Evolutionary conservation across 768 basidiomycete species (phyloP).

Genomic region (Filobasidium wieringae): DNA sequence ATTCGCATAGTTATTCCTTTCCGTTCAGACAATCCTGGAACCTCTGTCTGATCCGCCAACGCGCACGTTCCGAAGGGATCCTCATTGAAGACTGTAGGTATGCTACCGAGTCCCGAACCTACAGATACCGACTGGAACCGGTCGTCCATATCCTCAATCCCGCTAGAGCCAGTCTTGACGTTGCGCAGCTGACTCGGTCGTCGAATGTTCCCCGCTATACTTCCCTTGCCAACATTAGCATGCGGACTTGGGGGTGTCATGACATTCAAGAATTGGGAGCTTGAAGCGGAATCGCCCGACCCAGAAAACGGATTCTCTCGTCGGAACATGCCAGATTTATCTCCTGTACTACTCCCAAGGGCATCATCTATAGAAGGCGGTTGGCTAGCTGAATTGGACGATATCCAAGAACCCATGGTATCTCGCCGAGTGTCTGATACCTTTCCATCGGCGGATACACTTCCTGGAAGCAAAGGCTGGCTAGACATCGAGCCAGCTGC

Average conservation of each 20-base stretch:
- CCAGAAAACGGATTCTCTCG: slow-evolving; percentile 10
- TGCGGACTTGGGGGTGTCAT: slow-evolving; percentile 6
- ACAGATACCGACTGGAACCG: slow-evolving; percentile 20
- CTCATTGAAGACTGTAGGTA: slow-evolving; percentile 25
- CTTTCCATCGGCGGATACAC: neutral
- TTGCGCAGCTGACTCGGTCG: slow-evolving; percentile 37
- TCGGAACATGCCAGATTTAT: neutral
- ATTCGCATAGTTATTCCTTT: neutral
- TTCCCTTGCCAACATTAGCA: slow-evolving; percentile 19
- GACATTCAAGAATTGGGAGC: neutral
- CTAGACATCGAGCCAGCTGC: neutral
- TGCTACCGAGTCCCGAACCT: neutral
- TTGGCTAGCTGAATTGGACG: neutral
- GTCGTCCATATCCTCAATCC: neutral
- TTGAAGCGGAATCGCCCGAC: neutral
- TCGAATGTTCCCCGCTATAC: slow-evolving; percentile 28
- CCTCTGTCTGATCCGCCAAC: neutral
- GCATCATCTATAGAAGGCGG: neutral
- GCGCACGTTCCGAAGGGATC: slow-evolving; percentile 28
- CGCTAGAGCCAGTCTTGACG: slow-evolving; percentile 18
- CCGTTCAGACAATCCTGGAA: neutral
- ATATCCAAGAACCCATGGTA: neutral
- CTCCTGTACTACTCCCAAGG: neutral
- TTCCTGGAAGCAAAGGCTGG: neutral
- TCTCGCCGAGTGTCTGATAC: neutral